Evolutionary conservation across 2,329 filamentous ascomycete genomes (phyloP).

Genomic region (Paracoccidioides lutzii): DNA sequence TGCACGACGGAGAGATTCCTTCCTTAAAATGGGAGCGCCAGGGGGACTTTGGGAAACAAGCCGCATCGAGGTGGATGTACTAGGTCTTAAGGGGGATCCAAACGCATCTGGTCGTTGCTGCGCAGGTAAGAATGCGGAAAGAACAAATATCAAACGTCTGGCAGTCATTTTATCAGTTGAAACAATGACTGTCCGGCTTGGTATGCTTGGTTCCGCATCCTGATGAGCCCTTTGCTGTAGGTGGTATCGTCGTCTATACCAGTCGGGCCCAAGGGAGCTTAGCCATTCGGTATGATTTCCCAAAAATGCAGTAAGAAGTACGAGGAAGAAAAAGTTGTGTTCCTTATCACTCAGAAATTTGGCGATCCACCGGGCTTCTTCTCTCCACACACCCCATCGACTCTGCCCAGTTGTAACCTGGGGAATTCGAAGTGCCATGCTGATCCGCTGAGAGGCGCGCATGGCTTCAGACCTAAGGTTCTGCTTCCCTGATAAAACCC

Average conservation of each 20-base stretch:
- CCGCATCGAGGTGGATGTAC: constrained; percentile 34
- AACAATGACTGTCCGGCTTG: constrained; percentile 44
- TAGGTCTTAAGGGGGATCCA: constrained; percentile 28
- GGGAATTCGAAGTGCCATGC: constrained; percentile 43
- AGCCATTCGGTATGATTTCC: constrained; percentile 50
- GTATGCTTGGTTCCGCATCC: constrained; percentile 35
- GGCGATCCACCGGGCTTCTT: constrained; percentile 47
- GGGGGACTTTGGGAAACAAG: constrained; percentile 43
- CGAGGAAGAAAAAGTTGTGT: constrained; percentile 48
- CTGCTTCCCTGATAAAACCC: constrained; percentile 34
- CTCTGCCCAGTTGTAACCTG: constrained; percentile 46
- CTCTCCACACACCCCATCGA: constrained; percentile 48
- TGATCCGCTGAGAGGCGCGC: constrained; percentile 38
- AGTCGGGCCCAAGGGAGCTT: constrained; percentile 40
- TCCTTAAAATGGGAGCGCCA: constrained; percentile 35
- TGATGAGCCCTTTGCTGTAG: constrained; percentile 38
- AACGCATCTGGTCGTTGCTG: constrained; percentile 28
- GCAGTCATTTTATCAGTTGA: constrained; percentile 48
- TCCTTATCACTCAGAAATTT: constrained; percentile 42
- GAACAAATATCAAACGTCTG: constrained; percentile 44
- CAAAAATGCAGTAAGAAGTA: constrained; percentile 46
- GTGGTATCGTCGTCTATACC: constrained; percentile 40
- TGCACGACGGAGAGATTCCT: constrained; percentile 41
- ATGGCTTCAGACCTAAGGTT: constrained; percentile 37
- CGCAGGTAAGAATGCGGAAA: constrained; percentile 46